These are phyloP conservation scores for Syncephalastrum sp. DNA, from an alignment of 371 early-diverging fungal species.

Conservation along the genomic window DNA sequence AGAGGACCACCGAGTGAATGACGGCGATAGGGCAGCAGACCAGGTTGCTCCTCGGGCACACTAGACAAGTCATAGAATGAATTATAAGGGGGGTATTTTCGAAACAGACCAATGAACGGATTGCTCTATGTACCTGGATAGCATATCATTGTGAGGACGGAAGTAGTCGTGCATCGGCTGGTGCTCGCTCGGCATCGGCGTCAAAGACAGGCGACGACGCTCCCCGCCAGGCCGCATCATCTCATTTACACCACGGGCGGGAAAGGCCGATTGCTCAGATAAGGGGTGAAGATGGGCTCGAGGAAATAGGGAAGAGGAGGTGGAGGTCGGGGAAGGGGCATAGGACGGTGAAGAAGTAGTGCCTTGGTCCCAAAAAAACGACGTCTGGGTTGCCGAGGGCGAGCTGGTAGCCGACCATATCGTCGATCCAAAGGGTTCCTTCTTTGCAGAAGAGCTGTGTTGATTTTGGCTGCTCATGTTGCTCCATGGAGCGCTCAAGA, in stretches of 20 bases:
- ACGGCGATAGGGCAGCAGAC: conserved; percentile 20
- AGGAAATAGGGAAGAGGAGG: conserved; percentile 16
- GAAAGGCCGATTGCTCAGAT: conserved; percentile 4
- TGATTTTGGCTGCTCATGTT: too few species aligned
- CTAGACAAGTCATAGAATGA: neutral
- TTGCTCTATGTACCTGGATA: conserved; percentile 21
- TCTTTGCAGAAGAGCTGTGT: neutral
- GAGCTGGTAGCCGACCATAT: conserved; percentile 20
- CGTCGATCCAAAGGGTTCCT: conserved; percentile 5
- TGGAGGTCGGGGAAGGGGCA: conserved; percentile 10
- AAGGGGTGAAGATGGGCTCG: conserved; percentile 13
- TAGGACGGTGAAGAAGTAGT: conserved; percentile 2
- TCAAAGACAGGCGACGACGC: conserved; percentile 20
- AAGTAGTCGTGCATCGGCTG: conserved; percentile 11
- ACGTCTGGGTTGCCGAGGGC: conserved; percentile 7
- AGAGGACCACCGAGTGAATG: conserved; percentile 27
- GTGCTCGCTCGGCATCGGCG: conserved; percentile 16
- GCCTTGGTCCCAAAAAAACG: conserved; percentile 12
- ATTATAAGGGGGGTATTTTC: too few species aligned
- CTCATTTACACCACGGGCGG: conserved; percentile 7
- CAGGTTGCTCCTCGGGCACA: conserved; percentile 24
- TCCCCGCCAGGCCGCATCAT: conserved; percentile 1
- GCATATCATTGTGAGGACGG: conserved; percentile 14
- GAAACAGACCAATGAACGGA: neutral
- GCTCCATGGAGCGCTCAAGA: too few species aligned